Evolutionary conservation across 805 yeast genomes (phyloP).

Genomic region (Kuraishia molischiana): DNA sequence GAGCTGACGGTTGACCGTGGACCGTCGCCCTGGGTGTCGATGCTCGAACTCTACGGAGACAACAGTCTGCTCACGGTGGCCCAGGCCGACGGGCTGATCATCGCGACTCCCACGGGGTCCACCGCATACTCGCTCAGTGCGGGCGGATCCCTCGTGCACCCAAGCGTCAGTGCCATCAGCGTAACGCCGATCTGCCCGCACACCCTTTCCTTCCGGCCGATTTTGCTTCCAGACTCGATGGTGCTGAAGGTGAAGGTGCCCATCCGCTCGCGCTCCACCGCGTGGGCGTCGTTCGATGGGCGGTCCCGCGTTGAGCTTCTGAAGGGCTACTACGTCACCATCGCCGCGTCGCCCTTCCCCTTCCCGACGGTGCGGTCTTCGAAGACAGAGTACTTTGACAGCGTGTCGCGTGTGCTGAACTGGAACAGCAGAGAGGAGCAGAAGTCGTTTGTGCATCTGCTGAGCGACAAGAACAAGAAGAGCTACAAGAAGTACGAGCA

Average conservation of each 20-base stretch:
- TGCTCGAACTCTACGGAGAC: slow-evolving; percentile 84
- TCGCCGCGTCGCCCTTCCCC: slow-evolving; percentile 82
- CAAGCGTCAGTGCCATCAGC: slow-evolving; percentile 84
- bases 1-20: slow-evolving; percentile 91
- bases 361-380: slow-evolving; percentile 85
- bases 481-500: slow-evolving; percentile 22
- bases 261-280: slow-evolving; percentile 67
- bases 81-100: slow-evolving; percentile 88
- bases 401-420: slow-evolving; percentile 76
- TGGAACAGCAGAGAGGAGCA: slow-evolving; percentile 93
- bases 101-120: slow-evolving; percentile 94
- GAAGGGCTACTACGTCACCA: slow-evolving; percentile 78
- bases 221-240: slow-evolving; percentile 91
- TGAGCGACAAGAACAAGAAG: slow-evolving; percentile 46
- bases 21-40: slow-evolving; percentile 86
- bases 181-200: slow-evolving; percentile 97
- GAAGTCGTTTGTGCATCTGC: slow-evolving; percentile 60
- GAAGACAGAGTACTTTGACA: slow-evolving; percentile 70
- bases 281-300: slow-evolving; percentile 97
- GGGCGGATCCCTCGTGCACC: slow-evolving; percentile 92
- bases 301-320: slow-evolving; percentile 72
- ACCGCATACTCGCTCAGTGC: slow-evolving; percentile 94
- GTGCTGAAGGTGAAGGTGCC: slow-evolving; percentile 76
- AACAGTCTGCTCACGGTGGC: slow-evolving; percentile 78
- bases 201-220: slow-evolving; percentile 86